phyloP scores from a whole-genome alignment of 495 filamentous ascomycete genomes.

The Xylaria longipes region DNA sequence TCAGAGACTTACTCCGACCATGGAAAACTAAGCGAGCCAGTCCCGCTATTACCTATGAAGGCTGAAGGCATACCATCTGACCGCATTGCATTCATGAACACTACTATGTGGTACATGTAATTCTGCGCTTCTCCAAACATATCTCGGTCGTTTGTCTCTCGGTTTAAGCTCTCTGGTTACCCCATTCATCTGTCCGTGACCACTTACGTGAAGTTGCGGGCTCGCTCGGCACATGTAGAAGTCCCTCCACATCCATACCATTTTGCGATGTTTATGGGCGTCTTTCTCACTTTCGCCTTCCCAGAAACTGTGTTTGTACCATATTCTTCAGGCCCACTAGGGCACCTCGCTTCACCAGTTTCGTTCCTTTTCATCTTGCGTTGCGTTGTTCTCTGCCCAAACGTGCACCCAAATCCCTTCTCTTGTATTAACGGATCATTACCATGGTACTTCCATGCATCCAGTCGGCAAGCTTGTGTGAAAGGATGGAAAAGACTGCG shows the following conservation, averaged over 20 bases:
- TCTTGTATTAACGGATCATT: neutral
- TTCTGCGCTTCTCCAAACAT: neutral
- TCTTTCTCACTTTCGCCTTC: neutral
- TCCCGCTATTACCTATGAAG: slow-evolving; percentile 27
- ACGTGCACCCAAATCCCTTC: neutral
- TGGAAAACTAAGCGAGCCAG: neutral
- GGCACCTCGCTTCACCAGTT: neutral
- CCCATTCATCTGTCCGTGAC: neutral
- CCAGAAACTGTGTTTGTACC: neutral
- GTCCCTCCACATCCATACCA: no score
- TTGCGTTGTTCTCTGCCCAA: neutral
- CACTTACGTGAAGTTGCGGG: neutral
- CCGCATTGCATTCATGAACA: slow-evolving; percentile 32
- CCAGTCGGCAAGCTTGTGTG: no score
- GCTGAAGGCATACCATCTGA: neutral
- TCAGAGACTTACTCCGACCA: slow-evolving; percentile 23
- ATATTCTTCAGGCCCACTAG: neutral
- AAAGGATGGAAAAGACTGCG: no score
- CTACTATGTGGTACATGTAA: slow-evolving; percentile 47
- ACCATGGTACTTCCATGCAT: no score
- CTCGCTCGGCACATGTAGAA: neutral
- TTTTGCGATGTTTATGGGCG: no score
- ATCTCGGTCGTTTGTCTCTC: neutral
- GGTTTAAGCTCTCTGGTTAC: slow-evolving; percentile 12
- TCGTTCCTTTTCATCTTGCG: neutral